These are phyloP conservation scores for Myriosclerotinia duriaeana DNA, from an alignment of 2,329 filamentous ascomycete species.

Conservation along the genomic window DNA sequence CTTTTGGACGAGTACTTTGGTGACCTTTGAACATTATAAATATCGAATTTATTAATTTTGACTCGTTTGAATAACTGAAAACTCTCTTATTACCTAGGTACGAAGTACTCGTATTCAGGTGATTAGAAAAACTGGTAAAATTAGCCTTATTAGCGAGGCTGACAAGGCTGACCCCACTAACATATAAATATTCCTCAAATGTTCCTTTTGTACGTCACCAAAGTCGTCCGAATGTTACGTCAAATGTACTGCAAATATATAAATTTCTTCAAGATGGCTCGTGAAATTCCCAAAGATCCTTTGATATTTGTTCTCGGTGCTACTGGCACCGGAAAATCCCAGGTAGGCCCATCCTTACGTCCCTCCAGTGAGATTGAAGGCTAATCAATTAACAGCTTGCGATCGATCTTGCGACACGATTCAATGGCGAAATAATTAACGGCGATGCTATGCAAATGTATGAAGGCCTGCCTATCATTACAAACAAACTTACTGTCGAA, in stretches of 20 bases:
- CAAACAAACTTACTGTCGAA: slow-evolving; percentile 78
- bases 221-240: slow-evolving; percentile 28
- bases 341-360: slow-evolving; percentile 51
- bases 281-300: slow-evolving; percentile 51
- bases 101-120: too few species aligned
- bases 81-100: too few species aligned
- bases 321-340: slow-evolving; percentile 90
- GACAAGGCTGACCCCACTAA: background rate
- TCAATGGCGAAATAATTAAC: slow-evolving; percentile 94
- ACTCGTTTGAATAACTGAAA: background rate
- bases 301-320: slow-evolving; percentile 82
- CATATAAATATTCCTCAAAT: background rate
- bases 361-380: background rate
- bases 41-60: background rate
- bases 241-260: slow-evolving; percentile 20
- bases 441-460: slow-evolving; percentile 99
- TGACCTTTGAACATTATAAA: background rate
- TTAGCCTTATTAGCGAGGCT: slow-evolving; percentile 1
- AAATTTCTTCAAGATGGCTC: slow-evolving; percentile 30
- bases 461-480: slow-evolving; percentile 85
- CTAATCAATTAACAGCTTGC: slow-evolving; percentile 49
- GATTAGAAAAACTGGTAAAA: background rate
- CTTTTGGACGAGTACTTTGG: too few species aligned
- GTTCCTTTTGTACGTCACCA: background rate
- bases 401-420: slow-evolving; percentile 77